These are phyloP conservation scores for Dalbergia cultrata DNA, from an alignment of 306 rosid genomes.

Conservation along the genomic window DNA sequence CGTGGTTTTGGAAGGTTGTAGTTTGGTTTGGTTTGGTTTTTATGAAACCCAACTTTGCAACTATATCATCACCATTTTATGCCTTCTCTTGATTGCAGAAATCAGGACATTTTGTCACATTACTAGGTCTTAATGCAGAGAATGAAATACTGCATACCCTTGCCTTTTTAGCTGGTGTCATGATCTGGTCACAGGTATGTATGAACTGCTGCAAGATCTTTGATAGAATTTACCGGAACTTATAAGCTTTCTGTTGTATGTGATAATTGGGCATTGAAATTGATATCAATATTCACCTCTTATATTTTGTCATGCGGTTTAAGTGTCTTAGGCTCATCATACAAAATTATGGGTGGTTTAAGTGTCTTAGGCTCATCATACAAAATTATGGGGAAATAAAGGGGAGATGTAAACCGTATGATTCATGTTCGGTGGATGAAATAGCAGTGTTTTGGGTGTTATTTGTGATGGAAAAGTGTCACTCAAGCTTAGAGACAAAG, in stretches of 20 bases:
- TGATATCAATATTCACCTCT: slow-evolving; percentile 19
- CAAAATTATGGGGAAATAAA: neutral
- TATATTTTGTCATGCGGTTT: neutral
- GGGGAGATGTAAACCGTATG: neutral
- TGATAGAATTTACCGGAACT: slow-evolving; percentile 16
- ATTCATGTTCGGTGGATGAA: neutral
- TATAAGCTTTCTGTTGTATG: neutral
- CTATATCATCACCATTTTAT: slow-evolving; percentile 29
- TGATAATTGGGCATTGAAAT: slow-evolving; percentile 12
- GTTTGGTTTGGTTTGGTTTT: slow-evolving; percentile 41
- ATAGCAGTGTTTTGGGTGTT: neutral
- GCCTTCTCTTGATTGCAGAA: slow-evolving; percentile 65
- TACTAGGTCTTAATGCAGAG: slow-evolving; percentile 79
- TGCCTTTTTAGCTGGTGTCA: slow-evolving; percentile 81
- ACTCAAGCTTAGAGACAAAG: neutral
- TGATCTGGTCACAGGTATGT: slow-evolving; percentile 92
- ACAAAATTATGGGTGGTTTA: neutral
- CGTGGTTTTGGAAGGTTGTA: slow-evolving; percentile 98
- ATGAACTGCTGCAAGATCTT: neutral
- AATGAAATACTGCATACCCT: slow-evolving; percentile 94
- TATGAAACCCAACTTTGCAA: slow-evolving; percentile 22
- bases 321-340: neutral
- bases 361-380: neutral
- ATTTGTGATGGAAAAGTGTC: neutral
- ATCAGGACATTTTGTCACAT: slow-evolving; percentile 73